Evolutionary conservation across 352 stramenopile genomes (phyloP).

Genomic region (Globisporangium nagaii): DNA sequence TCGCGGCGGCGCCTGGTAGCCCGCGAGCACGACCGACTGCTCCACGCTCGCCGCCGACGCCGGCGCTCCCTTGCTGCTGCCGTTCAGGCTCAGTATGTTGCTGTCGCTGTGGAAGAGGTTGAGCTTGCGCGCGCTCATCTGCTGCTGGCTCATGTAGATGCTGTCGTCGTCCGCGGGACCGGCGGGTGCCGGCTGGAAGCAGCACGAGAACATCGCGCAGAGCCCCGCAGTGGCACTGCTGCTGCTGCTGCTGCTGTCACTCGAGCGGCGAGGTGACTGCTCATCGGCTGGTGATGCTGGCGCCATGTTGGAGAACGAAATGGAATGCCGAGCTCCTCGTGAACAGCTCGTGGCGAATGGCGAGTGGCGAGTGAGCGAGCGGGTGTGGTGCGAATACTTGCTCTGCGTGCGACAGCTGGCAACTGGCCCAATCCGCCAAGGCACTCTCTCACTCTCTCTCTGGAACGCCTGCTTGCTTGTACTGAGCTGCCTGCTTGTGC

Average conservation of each 20-base stretch:
- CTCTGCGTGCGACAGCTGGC: not conserved
- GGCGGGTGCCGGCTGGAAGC: conserved; percentile 41
- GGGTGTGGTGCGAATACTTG: not conserved
- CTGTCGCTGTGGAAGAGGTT: conserved; percentile 8
- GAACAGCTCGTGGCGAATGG: too few relatives aligned
- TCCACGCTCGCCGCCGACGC: not conserved
- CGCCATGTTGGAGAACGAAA: not conserved
- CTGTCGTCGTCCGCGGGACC: conserved; percentile 19
- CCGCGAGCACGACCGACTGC: conserved; percentile 17
- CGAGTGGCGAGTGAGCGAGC: not conserved
- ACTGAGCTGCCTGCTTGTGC: too few relatives aligned
- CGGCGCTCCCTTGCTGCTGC: conserved; percentile 3
- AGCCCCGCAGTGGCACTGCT: conserved; percentile 25
- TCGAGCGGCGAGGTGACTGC: not conserved
- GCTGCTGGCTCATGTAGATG: conserved; percentile 33
- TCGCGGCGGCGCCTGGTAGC: conserved; percentile 40
- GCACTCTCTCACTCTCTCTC: too few relatives aligned
- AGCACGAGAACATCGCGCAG: conserved; percentile 45
- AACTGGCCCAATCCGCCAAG: not conserved
- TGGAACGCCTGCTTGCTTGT: too few relatives aligned
- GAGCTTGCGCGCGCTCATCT: conserved; percentile 12
- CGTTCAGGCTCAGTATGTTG: not conserved
- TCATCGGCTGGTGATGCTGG: not conserved
- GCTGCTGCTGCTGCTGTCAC: not conserved
- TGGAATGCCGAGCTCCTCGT: too few relatives aligned